These are phyloP conservation scores for Paramarasmius palmivorus DNA, from an alignment of 1,284 basidiomycete genomes.

Conservation along the genomic window DNA sequence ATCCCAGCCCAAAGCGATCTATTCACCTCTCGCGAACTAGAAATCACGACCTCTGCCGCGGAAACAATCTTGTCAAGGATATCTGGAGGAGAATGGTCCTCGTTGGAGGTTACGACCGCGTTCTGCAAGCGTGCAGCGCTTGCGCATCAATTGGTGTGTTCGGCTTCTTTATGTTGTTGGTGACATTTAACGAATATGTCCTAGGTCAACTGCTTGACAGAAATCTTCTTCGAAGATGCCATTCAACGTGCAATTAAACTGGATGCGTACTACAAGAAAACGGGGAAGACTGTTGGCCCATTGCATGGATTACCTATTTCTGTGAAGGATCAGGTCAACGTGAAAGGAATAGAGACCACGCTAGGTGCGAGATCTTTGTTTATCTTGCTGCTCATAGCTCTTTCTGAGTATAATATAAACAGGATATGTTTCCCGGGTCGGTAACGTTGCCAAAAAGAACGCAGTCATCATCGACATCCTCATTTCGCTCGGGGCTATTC, in stretches of 20 bases:
- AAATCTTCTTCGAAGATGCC: conserved; percentile 62
- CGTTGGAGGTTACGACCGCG: conserved; percentile 65
- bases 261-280: conserved; percentile 49
- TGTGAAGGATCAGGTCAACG: conserved; percentile 60
- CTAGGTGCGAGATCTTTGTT: conserved; percentile 35
- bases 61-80: conserved; percentile 34
- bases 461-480: conserved; percentile 56
- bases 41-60: conserved; percentile 47
- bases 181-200: too few relatives aligned
- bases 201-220: conserved; percentile 52
- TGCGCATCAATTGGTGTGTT: conserved; percentile 66
- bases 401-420: conserved; percentile 29
- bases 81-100: conserved; percentile 46
- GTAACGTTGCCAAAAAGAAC: conserved; percentile 48
- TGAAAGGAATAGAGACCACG: conserved; percentile 60
- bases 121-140: conserved; percentile 77
- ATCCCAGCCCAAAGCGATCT: conserved; percentile 46
- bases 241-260: conserved; percentile 52
- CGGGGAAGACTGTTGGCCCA: conserved; percentile 51
- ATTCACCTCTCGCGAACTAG: conserved; percentile 43
- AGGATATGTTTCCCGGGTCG: conserved; percentile 72
- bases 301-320: conserved; percentile 66
- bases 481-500: conserved; percentile 58
- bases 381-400: background rate
- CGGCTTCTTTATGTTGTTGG: too few relatives aligned